These are phyloP conservation scores for Beauveria bassiana DNA, from an alignment of 2,329 filamentous ascomycete species.

Conservation along the genomic window DNA sequence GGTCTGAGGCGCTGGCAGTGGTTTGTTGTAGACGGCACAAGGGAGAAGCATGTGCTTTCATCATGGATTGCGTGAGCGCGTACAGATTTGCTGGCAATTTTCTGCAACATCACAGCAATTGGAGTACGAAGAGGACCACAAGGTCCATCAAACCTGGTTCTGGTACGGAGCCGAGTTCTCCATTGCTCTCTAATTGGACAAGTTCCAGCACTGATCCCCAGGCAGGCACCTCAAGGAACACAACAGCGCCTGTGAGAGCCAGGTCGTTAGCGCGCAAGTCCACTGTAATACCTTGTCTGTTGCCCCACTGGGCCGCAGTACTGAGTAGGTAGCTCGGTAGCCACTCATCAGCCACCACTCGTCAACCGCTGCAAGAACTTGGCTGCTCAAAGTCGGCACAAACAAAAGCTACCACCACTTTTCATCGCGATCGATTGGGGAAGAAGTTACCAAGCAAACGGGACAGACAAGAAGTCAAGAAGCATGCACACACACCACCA, in stretches of 20 bases:
- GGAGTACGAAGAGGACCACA: neutral
- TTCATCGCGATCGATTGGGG: neutral
- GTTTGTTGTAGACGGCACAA: neutral
- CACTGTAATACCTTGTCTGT: neutral
- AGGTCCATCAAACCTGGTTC: neutral
- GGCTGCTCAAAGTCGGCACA: no score
- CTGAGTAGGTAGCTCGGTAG: neutral
- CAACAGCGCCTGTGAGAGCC: no score
- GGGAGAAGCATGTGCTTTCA: neutral
- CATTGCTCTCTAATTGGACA: neutral
- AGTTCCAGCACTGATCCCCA: neutral
- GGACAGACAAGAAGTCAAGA: neutral
- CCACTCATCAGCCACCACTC: no score
- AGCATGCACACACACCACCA: neutral
- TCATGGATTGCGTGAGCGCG: neutral
- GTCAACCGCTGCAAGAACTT: no score
- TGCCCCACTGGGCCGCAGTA: no score
- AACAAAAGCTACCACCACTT: no score
- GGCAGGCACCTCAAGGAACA: neutral
- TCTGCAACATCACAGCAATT: neutral
- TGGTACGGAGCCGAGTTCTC: neutral
- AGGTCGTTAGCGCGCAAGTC: neutral
- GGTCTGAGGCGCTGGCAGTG: neutral
- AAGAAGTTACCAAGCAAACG: neutral
- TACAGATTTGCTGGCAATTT: neutral